Percentiles rank a stretch among this genome's conserved stretches.
Evolutionary conservation across 805 yeast genomes (phyloP).

Genomic region (Candida hungchunana): DNA sequence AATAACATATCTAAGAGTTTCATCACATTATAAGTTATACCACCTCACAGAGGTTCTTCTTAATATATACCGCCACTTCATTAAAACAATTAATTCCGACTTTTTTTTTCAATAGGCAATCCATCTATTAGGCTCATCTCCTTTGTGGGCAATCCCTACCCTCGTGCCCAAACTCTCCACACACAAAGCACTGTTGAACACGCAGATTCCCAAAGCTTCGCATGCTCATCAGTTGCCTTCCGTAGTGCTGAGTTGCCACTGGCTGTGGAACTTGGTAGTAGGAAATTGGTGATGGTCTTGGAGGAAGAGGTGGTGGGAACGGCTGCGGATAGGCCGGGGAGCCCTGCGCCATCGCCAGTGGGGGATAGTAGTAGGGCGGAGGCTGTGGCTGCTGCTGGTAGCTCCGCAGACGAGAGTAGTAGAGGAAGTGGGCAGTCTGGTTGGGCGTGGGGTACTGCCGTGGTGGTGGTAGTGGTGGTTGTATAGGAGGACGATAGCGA

Average conservation of each 20-base stretch:
- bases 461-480: constrained; percentile 1
- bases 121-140: background rate
- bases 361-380: background rate
- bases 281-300: background rate
- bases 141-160: constrained; percentile 11
- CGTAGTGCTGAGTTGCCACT: constrained; percentile 12
- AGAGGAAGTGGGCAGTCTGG: constrained; percentile 7
- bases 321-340: background rate
- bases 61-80: background rate
- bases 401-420: constrained; percentile 6
- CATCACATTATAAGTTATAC: too few relatives aligned
- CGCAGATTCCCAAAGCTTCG: constrained; percentile 4
- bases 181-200: constrained; percentile 10
- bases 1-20: too few relatives aligned
- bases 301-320: background rate
- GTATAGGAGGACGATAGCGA: constrained; percentile 1
- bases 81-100: too few relatives aligned
- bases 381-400: constrained; percentile 1
- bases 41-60: too few relatives aligned
- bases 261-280: constrained; percentile 2
- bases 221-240: constrained; percentile 7
- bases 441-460: background rate
- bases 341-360: background rate
- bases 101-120: background rate
- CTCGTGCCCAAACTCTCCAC: constrained; percentile 19